Conservation (phyloP, 257 asterid genomes). For the Solanum bukasovii region DNA sequence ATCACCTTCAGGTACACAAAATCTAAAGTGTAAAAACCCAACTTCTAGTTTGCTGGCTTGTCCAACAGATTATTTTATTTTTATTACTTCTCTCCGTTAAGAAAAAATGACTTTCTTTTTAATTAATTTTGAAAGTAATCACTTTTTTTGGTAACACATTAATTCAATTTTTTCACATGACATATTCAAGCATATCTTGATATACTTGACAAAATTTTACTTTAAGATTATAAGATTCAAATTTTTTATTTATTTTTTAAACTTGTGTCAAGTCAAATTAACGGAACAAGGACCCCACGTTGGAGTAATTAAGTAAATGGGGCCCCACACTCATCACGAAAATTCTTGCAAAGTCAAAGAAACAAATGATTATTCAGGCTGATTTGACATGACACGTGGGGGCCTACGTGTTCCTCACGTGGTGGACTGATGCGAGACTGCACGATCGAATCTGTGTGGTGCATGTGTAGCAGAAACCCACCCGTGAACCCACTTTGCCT, state of each 20-base stretch:
- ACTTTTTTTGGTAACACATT: no score
- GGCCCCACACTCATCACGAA: neutral
- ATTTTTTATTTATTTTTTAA: no score
- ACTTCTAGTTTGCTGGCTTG: neutral
- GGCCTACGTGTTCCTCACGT: neutral
- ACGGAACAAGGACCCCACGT: neutral
- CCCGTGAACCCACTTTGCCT: neutral
- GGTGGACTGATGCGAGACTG: neutral
- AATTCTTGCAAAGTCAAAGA: neutral
- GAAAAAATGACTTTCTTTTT: no score
- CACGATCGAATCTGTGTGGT: neutral
- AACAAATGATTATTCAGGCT: neutral
- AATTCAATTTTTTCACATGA: no score
- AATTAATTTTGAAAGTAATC: no score
- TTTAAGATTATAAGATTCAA: no score
- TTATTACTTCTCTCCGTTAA: no score
- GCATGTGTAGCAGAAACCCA: neutral
- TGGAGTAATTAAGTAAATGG: neutral
- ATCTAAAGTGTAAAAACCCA: neutral
- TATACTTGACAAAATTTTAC: no score
- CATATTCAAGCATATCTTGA: no score
- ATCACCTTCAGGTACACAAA: neutral
- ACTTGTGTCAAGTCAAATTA: no score
- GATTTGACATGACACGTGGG: conserved; percentile 4
- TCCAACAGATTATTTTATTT: neutral